Evolutionary conservation across 2,329 filamentous ascomycete genomes (phyloP), one percentile per base, ranked within the genome.

Genomic region (Diaporthe eres): DNA sequence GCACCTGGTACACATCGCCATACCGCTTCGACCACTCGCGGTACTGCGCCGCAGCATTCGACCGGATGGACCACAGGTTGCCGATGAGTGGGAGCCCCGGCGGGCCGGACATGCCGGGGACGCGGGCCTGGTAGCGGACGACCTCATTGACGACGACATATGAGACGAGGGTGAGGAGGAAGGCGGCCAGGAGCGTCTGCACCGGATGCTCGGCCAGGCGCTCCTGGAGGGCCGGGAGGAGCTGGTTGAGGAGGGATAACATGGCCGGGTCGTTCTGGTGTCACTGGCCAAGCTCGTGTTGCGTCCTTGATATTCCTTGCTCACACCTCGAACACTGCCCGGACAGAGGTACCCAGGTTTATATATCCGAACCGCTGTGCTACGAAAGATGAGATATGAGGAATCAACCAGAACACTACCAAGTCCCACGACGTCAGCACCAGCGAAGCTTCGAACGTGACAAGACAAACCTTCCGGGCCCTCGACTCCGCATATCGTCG

Each of bases 11-110:
- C 2, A 83, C 82, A 19, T 81, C 79, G 4, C 82, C 82, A 44
- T 81, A 82, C 8, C 71, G 76, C 19, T 75, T 74, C 2, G 82
- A 78, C 82, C 82, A 83, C 65, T 78, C 60, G 6, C 72, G 55
- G 31, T 91, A 91, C 79, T 90, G 87, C 74, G 90, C 88, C 0
- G 90, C 88, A 0, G 90, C 89, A 76, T 91, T 89, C 70, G 84
- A 82, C 6, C 88, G 86, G 42, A 91, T 90, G 51, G 90, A 87
- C 76, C 84, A 86, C 17, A 91, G 80, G 71, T 91, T 91, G 15
- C 89, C 90, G 57, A 91, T 87, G 53, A 91, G 74, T 0, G 89
- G 89, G 15, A 90, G 78, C 0, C 89, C 89, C 0, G 80, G 77
- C 0, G 89, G 89, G 0, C 89, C 89, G 9, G 83, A 82, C 49